Conservation (phyloP, 192 early-diverging fungal species). For the Umbelopsis vinacea region DNA sequence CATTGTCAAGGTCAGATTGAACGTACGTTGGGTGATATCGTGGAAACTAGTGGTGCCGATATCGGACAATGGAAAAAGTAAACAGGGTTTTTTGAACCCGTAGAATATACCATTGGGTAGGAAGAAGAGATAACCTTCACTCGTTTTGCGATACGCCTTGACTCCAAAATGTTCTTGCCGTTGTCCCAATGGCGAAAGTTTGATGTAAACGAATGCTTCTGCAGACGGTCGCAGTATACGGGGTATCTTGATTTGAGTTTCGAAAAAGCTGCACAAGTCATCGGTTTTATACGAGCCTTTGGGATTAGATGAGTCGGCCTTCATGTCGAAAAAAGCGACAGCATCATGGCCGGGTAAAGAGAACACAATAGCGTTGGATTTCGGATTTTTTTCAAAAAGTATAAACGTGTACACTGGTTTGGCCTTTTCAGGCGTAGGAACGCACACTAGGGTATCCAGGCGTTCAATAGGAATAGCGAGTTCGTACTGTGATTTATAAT, state of each 20-base stretch:
- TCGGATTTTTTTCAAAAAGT: background rate
- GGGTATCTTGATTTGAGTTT: background rate
- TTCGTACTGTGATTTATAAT: conserved; percentile 12
- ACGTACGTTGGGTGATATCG: conserved; percentile 44
- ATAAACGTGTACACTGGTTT: conserved; percentile 17
- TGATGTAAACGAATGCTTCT: conserved; percentile 6
- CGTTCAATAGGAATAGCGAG: background rate
- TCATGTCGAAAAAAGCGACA: background rate
- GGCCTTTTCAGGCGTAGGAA: conserved; percentile 14
- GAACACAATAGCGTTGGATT: background rate
- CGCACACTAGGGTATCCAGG: conserved; percentile 12
- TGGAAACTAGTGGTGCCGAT: conserved; percentile 41
- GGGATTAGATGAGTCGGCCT: background rate
- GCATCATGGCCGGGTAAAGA: background rate
- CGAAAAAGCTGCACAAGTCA: background rate
- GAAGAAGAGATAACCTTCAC: conserved; percentile 47
- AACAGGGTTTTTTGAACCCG: conserved; percentile 57
- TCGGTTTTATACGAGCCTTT: background rate
- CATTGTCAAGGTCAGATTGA: conserved; percentile 38
- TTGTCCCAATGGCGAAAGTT: background rate
- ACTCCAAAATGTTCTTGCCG: conserved; percentile 22
- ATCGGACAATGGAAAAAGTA: conserved; percentile 46
- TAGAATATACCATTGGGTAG: conserved; percentile 51
- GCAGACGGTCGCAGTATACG: background rate
- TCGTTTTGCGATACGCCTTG: conserved; percentile 36